Base-by-base conservation (phyloP, 1,284 basidiomycete genomes). In the Cryptococcus sp. region DNA sequence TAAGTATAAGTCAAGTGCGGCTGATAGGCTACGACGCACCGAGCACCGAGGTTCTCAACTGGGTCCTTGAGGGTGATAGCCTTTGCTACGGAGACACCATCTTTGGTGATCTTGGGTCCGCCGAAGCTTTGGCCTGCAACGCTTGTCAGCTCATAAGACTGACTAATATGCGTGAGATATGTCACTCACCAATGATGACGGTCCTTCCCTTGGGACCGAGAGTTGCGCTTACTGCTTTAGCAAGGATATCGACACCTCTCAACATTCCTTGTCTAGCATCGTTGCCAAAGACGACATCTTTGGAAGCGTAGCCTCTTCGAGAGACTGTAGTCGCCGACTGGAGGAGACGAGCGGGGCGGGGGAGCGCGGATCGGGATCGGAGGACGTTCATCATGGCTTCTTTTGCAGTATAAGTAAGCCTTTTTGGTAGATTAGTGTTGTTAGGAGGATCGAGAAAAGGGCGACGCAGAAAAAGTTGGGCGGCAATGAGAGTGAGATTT, bases 51-150 rank as follows among this genome's bases (percentile, higher is more conserved):
- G 84, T 98, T 98, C 84, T 99, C 93, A 72, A 98, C 97, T 82
- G 94, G 96, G 87, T 98, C 93, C 81, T 98, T 88, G 74, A 98
- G 85, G 13, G 87, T 83, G 74, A 98, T 94, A 23, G 93, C 83
- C 83, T 96, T 97, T 62, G 95, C 95, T 45, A 99, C 95, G 43
- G 94, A 96, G 26, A 98, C 95, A 87, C 95, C 95, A 78, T 98
- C 93, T 81, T 97, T 97, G 73, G 94, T 97, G 77, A 97, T 96
- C 81, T 99, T 98, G 64, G 95, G 95, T 52, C 93, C 92, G 70
- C 95, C 95, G 72, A 89, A 99, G 39, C 92, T 86, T 83, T 98
- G 95, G 78, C 66, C 74, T 76, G 55, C 22, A 3, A 13, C 16
- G 20, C 26, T 6, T 23, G 41, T 46, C 50, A 55, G 46, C 48